Evolutionary conservation across 129 eudicot species (phyloP).

Genomic region (carrot (Daucus carota)): DH1_v3.0 NC_030383.2:43150501-43151000

Average conservation of each 20-base stretch:
- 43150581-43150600: conserved; percentile 27
- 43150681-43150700: conserved; percentile 78
- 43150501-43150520: conserved; percentile 19
- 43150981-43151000: conserved; percentile 34
- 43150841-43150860: conserved; percentile 95
- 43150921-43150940: conserved; percentile 24
- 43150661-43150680: conserved; percentile 77
- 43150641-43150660: conserved; percentile 61
- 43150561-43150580: conserved; percentile 21
- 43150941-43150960: conserved; percentile 24
- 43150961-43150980: conserved; percentile 40
- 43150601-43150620: conserved; percentile 60
- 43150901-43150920: conserved; percentile 45
- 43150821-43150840: background rate
- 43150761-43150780: background rate
- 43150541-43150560: conserved; percentile 26
- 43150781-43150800: background rate
- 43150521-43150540: conserved; percentile 11
- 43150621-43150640: conserved; percentile 88
- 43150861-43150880: conserved; percentile 82
- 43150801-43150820: background rate
- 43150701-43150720: conserved; percentile 47
- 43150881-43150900: conserved; percentile 71
- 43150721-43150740: background rate
- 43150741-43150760: background rate